Evolutionary conservation across 257 asterid genomes (phyloP).

Genomic region (Nicotiana paniculata): DNA sequence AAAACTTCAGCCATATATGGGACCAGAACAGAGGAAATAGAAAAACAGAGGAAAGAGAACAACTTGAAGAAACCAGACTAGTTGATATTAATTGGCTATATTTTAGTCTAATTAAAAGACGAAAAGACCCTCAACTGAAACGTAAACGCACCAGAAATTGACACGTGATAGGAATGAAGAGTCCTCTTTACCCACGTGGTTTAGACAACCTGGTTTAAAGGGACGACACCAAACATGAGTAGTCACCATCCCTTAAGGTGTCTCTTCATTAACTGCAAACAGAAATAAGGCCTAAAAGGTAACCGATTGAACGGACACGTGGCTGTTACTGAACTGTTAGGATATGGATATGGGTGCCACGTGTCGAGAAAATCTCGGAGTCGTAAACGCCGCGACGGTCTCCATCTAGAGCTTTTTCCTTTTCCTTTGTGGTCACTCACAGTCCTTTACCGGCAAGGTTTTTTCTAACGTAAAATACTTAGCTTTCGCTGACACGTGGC

Average conservation of each 20-base stretch:
- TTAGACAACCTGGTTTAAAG: slow-evolving; percentile 22
- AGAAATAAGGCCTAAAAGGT: neutral
- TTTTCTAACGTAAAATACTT: neutral
- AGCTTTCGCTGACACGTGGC: neutral
- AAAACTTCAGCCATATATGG: neutral
- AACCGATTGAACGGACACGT: slow-evolving; percentile 18
- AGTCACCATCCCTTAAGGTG: neutral
- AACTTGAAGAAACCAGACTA: neutral
- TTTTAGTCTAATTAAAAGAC: slow-evolving; percentile 17
- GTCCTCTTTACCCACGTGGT: slow-evolving; percentile 45
- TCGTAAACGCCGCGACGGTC: slow-evolving; percentile 7
- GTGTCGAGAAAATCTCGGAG: slow-evolving; percentile 7
- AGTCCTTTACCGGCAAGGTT: neutral
- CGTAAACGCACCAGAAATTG: slow-evolving; percentile 17
- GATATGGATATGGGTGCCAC: neutral
- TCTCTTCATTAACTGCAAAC: neutral
- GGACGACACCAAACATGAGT: slow-evolving; percentile 25
- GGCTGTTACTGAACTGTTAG: neutral
- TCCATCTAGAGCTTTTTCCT: neutral
- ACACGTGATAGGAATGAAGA: slow-evolving; percentile 40
- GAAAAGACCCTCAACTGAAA: slow-evolving; percentile 27
- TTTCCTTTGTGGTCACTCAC: neutral
- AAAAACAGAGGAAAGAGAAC: neutral
- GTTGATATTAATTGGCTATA: neutral
- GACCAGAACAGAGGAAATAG: neutral